Percentiles rank a stretch among this genome's conserved stretches.
Conservation (phyloP, 495 filamentous ascomycete genomes). For the Evansstolkia leycettana region DNA sequence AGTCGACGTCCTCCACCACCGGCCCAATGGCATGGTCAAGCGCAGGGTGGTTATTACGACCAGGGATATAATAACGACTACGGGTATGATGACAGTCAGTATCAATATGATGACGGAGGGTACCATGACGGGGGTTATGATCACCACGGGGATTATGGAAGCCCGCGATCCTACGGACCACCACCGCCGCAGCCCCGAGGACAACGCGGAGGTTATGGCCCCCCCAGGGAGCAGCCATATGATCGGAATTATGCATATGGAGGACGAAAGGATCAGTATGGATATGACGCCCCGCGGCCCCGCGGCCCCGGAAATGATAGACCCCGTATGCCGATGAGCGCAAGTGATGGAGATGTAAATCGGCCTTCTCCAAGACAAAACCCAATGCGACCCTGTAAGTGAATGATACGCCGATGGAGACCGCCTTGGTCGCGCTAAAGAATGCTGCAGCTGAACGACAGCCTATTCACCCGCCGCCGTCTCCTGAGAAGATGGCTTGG, state of each 20-base stretch:
- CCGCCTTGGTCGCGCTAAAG: background rate
- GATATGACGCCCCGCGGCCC: conserved; percentile 8
- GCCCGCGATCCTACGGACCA: conserved; percentile 34
- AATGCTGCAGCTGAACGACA: background rate
- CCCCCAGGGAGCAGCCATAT: conserved; percentile 28
- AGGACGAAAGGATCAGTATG: conserved; percentile 14
- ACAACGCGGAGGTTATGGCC: conserved; percentile 14
- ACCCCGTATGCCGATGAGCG: background rate
- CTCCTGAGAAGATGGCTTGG: conserved; percentile 40
- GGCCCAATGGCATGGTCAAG: conserved; percentile 22
- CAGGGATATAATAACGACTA: conserved; percentile 39
- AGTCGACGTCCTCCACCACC: conserved; percentile 16
- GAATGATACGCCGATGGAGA: background rate
- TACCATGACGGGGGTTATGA: conserved; percentile 35
- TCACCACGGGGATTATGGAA: conserved; percentile 35
- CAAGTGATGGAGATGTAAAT: background rate
- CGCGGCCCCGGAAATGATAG: background rate
- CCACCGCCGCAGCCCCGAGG: conserved; percentile 22
- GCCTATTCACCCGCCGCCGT: conserved; percentile 20
- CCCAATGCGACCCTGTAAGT: conserved; percentile 25
- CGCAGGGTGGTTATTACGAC: conserved; percentile 38
- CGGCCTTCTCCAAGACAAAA: conserved; percentile 2
- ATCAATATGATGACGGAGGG: conserved; percentile 27
- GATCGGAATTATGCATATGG: conserved; percentile 38
- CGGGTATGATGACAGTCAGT: conserved; percentile 25